phyloP scores from a whole-genome alignment of 805 yeast species.

The Maudiozyma bulderi region DNA sequence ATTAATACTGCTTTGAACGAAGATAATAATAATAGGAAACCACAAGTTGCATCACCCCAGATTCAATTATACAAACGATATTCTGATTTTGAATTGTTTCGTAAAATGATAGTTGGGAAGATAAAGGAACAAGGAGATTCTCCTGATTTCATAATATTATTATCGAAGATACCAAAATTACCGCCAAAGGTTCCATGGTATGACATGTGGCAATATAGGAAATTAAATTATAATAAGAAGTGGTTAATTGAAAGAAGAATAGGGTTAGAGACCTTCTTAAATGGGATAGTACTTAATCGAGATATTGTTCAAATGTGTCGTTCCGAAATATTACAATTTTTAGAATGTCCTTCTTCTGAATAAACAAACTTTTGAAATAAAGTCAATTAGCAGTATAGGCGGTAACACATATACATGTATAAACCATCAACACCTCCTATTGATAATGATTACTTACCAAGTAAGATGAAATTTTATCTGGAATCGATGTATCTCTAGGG shows the following conservation, averaged over 20 bases:
- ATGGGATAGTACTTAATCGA: slow-evolving; percentile 40
- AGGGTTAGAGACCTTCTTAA: slow-evolving; percentile 52
- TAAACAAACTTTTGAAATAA: neutral
- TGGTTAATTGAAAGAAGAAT: slow-evolving; percentile 48
- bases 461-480: too few relatives aligned
- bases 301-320: slow-evolving; percentile 28
- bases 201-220: slow-evolving; percentile 21
- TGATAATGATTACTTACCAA: too few relatives aligned
- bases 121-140: slow-evolving; percentile 9
- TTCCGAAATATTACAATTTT: slow-evolving; percentile 3
- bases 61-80: slow-evolving; percentile 50
- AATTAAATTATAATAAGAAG: slow-evolving; percentile 28
- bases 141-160: slow-evolving; percentile 13
- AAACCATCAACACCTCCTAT: too few relatives aligned
- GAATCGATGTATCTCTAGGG: too few relatives aligned
- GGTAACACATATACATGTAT: too few relatives aligned
- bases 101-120: slow-evolving; percentile 28
- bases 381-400: neutral
- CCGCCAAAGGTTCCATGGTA: slow-evolving; percentile 43
- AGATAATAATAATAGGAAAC: neutral
- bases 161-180: slow-evolving; percentile 33
- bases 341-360: neutral
- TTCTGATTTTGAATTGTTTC: slow-evolving; percentile 48
- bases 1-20: neutral
- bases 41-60: slow-evolving; percentile 7